Evolutionary conservation across 176 grass and related monocot species (phyloP), one percentile per base, ranked within the genome.

Genomic region (Metroxylon sagu): DNA sequence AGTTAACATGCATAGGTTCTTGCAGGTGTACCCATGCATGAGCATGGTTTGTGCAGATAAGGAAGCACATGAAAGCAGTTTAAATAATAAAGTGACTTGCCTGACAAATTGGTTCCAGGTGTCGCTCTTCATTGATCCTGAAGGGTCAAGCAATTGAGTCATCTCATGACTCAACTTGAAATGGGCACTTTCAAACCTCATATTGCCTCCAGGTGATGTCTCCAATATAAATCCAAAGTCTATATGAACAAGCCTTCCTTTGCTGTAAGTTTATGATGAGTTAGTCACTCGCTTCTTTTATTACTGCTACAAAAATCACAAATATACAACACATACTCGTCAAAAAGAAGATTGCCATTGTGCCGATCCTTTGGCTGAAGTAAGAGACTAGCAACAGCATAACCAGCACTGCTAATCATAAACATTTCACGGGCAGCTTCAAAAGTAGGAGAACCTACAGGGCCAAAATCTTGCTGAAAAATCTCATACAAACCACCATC

Each of bases 211-310:
- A 67, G 87, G 93, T n/a, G 93, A 98, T 54, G 89, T 98, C 82
- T 98, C 93, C 79, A 98, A 85, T 78, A 97, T 97, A 72, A 97
- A 97, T 62, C 93, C 93, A 59, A 97, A 97, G 88, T 97, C 93
- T 75, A 97, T 97, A 80, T 97, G 93, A 70, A 97, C 93, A 63
- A 97, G 73, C 75, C 93, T 97, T 69, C 93, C 93, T n/a, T 88
- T 66, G 76, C 93, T 97, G 84, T 68, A 85, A 68, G 68, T 51
- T 52, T n/a, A 92, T 77, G 49, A 25, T 56, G 51, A n/a, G 31
- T 19, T 81, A 74, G 67, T 73, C 64, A 52, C n/a, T 3, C 61
- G 21, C 43, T 57, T 73, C 62, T 70, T 16, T 75, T 29, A 23
- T 70, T 60, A 39, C 23, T 14, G 48, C 51, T 64, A 58, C 51